A percentile compares a stretch with the other conserved stretches of the same genome.
These are phyloP conservation scores for Boletus rubroflammeus DNA, from an alignment of 768 basidiomycete genomes.

Conservation along the genomic window DNA sequence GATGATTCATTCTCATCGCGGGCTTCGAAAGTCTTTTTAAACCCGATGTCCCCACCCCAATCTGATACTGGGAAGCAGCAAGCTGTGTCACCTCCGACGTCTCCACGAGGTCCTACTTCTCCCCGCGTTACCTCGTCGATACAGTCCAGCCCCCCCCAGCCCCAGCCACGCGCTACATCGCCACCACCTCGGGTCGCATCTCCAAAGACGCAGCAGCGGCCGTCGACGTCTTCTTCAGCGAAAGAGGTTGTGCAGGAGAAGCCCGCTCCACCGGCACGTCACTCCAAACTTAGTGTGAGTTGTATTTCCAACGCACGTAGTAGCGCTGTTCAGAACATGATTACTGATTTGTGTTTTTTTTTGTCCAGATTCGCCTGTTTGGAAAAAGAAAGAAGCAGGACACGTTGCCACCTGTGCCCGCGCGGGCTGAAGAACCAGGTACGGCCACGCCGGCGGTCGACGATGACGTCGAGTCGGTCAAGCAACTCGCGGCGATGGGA, in stretches of 20 bases:
- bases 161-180: conserved; percentile 41
- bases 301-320: not conserved
- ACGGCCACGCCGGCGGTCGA: conserved; percentile 50
- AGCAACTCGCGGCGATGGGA: conserved; percentile 84
- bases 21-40: conserved; percentile 31
- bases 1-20: conserved; percentile 37
- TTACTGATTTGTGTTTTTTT: conserved; percentile 11
- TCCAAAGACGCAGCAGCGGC: conserved; percentile 50
- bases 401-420: conserved; percentile 42
- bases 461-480: conserved; percentile 74
- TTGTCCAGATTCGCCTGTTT: conserved; percentile 63
- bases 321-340: not conserved
- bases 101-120: conserved; percentile 35
- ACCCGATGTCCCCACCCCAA: conserved; percentile 17
- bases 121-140: conserved; percentile 28
- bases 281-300: conserved; percentile 78
- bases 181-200: conserved; percentile 50
- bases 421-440: conserved; percentile 45
- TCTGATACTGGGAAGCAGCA: conserved; percentile 29
- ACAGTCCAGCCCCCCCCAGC: conserved; percentile 42
- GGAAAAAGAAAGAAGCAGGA: conserved; percentile 71
- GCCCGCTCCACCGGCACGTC: conserved; percentile 49
- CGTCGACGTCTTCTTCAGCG: conserved; percentile 53
- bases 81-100: conserved; percentile 39
- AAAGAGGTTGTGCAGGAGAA: conserved; percentile 54